These are phyloP conservation scores for Logfia minima DNA, from an alignment of 129 eudicot species.

Conservation along the genomic window DNA sequence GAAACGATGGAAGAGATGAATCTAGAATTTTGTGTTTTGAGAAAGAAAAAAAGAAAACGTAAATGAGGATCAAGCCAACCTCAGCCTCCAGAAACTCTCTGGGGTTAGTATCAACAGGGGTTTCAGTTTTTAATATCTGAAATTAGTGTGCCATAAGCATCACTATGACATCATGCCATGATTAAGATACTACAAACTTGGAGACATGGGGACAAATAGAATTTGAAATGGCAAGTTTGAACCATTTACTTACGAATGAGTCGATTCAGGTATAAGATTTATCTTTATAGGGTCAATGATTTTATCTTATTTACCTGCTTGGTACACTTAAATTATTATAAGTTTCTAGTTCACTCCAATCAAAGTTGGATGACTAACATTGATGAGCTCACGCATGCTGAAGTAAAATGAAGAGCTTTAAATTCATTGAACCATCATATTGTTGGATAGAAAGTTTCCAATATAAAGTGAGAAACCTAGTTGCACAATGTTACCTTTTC, in stretches of 20 bases:
- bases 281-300: neutral
- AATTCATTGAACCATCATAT: neutral
- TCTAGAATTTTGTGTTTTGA: neutral
- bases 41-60: neutral
- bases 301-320: neutral
- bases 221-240: neutral
- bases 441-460: neutral
- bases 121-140: slow-evolving; percentile 52
- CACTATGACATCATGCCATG: slow-evolving; percentile 24
- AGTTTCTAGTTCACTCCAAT: neutral
- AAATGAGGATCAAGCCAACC: slow-evolving; percentile 35
- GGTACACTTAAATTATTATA: neutral
- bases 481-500: neutral
- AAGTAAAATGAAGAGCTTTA: neutral
- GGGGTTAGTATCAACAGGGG: slow-evolving; percentile 36
- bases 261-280: too few relatives aligned
- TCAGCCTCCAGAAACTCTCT: slow-evolving; percentile 48
- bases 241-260: neutral
- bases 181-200: slow-evolving; percentile 15
- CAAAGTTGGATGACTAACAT: neutral
- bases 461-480: neutral
- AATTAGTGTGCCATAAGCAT: slow-evolving; percentile 22
- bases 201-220: slow-evolving; percentile 1
- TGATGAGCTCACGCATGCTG: too few relatives aligned
- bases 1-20: neutral